These are phyloP conservation scores for Acrasis kona DNA, from an alignment of 78 protist genomes.

Conservation along the genomic window DNA sequence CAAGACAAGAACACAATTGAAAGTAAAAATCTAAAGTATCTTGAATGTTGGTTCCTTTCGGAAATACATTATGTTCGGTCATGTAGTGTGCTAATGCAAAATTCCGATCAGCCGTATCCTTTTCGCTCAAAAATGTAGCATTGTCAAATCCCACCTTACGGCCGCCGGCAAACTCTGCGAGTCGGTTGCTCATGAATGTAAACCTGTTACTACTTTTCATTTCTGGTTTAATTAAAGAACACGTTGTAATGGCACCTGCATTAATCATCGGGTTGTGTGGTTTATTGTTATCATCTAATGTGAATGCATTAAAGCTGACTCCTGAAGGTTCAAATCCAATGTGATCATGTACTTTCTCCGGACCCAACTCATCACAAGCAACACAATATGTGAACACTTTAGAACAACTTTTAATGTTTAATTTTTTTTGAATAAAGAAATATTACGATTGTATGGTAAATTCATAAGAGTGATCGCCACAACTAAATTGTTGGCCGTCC, in stretches of 20 bases:
- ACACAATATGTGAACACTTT: constrained; percentile 6
- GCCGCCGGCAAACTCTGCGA: constrained; percentile 7
- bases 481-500: constrained; percentile 14
- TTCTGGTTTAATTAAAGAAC: neutral
- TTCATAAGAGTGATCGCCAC: neutral
- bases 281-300: neutral
- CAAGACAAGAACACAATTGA: constrained; percentile 4
- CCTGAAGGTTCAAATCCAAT: constrained; percentile 37
- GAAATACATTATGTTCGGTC: neutral
- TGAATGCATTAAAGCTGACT: neutral
- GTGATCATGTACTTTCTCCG: constrained; percentile 11
- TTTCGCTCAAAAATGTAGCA: constrained; percentile 9
- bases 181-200: neutral
- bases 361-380: constrained; percentile 24
- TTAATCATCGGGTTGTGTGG: constrained; percentile 28
- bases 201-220: neutral
- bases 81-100: constrained; percentile 8
- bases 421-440: too few species aligned
- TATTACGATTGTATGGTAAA: constrained; percentile 14
- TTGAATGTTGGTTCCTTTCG: neutral
- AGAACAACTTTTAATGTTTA: too few species aligned
- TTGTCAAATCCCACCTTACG: constrained; percentile 5
- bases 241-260: constrained; percentile 20
- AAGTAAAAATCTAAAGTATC: constrained; percentile 15
- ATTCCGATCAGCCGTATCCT: constrained; percentile 14